phyloP scores from a whole-genome alignment of 2,329 filamentous ascomycete species.

The Dactylonectria macrodidyma region DNA sequence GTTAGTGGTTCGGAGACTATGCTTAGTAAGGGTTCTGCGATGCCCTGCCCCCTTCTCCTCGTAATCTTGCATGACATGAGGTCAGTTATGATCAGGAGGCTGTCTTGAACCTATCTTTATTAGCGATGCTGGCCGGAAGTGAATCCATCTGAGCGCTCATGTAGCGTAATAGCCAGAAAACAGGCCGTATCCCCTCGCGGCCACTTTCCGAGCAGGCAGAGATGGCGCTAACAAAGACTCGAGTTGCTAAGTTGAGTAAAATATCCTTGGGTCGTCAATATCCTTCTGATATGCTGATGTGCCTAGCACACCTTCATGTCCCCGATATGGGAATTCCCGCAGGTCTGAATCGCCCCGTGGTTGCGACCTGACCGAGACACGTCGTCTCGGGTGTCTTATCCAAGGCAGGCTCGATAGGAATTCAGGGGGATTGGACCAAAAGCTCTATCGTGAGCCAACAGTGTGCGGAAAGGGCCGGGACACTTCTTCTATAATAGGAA shows the following conservation, averaged over 20 bases:
- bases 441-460: neutral
- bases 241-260: constrained; percentile 4
- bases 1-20: constrained; percentile 8
- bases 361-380: neutral
- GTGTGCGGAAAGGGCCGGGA: neutral
- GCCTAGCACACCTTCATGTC: constrained; percentile 1
- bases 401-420: neutral
- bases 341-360: neutral
- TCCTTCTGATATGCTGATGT: neutral
- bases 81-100: constrained; percentile 12
- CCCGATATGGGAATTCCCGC: neutral
- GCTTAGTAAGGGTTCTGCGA: constrained; percentile 6
- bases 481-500: constrained; percentile 8
- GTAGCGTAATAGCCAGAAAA: constrained; percentile 5
- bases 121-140: neutral
- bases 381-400: neutral
- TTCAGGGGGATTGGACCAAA: constrained; percentile 2
- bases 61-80: constrained; percentile 1
- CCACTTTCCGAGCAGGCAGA: constrained; percentile 8
- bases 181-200: neutral
- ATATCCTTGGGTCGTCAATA: constrained; percentile 3
- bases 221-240: neutral
- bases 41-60: constrained; percentile 9
- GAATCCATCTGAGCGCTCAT: constrained; percentile 1
- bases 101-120: constrained; percentile 8